Evolutionary conservation across 2,329 filamentous ascomycete species (phyloP), one percentile per base, ranked within the genome.

Genomic region (Xylariaceae sp.): DNA sequence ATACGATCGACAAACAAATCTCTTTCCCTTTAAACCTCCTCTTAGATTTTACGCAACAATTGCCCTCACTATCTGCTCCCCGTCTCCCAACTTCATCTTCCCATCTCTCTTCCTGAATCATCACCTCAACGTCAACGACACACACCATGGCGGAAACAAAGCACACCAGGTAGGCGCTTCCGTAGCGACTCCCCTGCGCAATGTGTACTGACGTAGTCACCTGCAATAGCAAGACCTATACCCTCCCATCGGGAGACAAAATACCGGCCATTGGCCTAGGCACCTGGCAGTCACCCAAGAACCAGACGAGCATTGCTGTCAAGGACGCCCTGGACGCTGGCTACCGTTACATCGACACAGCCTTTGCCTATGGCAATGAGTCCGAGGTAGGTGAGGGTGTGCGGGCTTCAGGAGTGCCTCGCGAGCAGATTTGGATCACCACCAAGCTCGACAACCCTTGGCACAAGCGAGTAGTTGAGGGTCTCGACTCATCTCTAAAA

Each of bases 401-500:
- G 71, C 80, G 79, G 63, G 82, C 82, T 45, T 83, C 84, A 2
- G 86, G 85, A 26, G 82, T 90, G 1, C 82, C 86, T n/a, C 82
- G 87, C 21, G 77, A 81, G 53, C 76, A 89, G 67, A 84, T 90
- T 71, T 91, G 85, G 82, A 74, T 90, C 56, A 94, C 91, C 49
- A 92, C 90, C 67, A 96, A 95, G 82, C 84, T 94, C 51, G 85
- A 91, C 80, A 92, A 93, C 81, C 82, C 87, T 47, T 89, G 87
- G 83, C 89, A 92, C 77, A 86, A 89, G 76, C 81, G 84, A 60
- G 87, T 88, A 24, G 75, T 79, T 34, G 83, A 87, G 69, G 87
- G 82, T 21, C 78, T 90, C 53, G 79, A 83, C 56, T 75, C 76
- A 50, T 87, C 84, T 9, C 77, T 90, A 56, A 79, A 83, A 71